Conservation (phyloP, 148 eudicot species). For the Chenopodium formosanum region DNA sequence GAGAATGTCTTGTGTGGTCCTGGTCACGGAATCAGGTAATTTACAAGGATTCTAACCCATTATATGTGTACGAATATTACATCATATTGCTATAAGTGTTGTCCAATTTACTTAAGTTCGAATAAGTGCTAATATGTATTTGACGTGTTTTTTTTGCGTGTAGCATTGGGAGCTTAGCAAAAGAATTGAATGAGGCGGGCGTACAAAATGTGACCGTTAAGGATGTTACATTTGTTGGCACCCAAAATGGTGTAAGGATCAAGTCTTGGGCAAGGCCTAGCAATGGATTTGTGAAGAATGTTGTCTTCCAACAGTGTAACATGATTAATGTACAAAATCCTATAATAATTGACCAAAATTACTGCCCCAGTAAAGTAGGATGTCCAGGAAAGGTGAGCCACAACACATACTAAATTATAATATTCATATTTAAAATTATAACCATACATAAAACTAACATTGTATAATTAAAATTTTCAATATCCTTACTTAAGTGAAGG, state of each 20-base stretch:
- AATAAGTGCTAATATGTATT: neutral
- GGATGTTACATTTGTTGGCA: conserved; percentile 32
- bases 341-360: conserved; percentile 43
- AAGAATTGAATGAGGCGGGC: conserved; percentile 31
- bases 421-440: too few relatives aligned
- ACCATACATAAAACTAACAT: too few relatives aligned
- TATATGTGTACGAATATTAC: neutral
- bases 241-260: conserved; percentile 42
- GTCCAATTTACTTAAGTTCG: neutral
- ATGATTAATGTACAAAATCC: conserved; percentile 44
- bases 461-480: too few relatives aligned
- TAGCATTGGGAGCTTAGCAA: conserved; percentile 49
- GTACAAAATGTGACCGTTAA: conserved; percentile 48
- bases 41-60: too few relatives aligned
- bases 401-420: too few relatives aligned
- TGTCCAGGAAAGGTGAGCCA: conserved; percentile 32
- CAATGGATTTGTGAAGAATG: conserved; percentile 30
- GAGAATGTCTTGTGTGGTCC: conserved; percentile 49
- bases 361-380: conserved; percentile 33
- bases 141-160: neutral
- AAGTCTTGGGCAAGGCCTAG: conserved; percentile 46
- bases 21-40: conserved; percentile 60
- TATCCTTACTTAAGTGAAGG: too few relatives aligned
- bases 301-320: conserved; percentile 32
- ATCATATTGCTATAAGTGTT: too few relatives aligned